Base-by-base conservation (phyloP, 495 filamentous ascomycete species). In the Amphirosellinia nigrospora region DNA sequence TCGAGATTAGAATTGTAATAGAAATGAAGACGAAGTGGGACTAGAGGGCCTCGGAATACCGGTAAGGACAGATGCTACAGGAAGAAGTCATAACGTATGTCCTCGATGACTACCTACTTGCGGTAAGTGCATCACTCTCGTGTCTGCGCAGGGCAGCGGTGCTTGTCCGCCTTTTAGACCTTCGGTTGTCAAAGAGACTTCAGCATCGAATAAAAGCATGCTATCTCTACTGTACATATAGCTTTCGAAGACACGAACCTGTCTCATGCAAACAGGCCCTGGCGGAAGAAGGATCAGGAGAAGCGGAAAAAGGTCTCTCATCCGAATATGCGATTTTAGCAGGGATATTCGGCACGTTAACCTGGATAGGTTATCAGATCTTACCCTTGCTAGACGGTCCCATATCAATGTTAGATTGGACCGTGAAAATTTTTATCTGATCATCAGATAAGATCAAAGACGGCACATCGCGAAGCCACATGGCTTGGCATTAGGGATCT, bases 371-470 rank as follows among this genome's bases (percentile, higher is more conserved):
- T 66, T 67, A 67, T 58, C 52, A 58, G 50, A 58, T 67, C 64
- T 45, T 45, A 67, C 23, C 64, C 64, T 46, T 67, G 64, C 26
- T 32, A 39, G 45, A 10, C 5, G 19, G 39, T 26, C 43, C 66
- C 66, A 60, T 39, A 68, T 48, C 50, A 69, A 50, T 52, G 8
- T 32, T 15, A 46, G 36, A 62, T 30, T 50, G 13, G 30, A 38
- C 32, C n/a, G 28, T 61, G 48, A 23, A 61, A 48, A 55, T 70
- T 69, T 46, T 71, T 77, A 80, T 80, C 80, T 81, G 80, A 83
- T 83, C 77, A 84, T 84, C 82, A 80, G 81, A 84, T 84, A 83
- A 83, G 81, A 84, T 84, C 67, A 65, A 73, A 41, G 69, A 2
- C 63, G 71, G 66, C 68, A 70, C 74, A 59, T 46, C 66, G 65